Percentiles rank a stretch among this genome's conserved stretches.
Conservation (phyloP, 371 early-diverging fungal genomes). For the Furculomyces boomerangus region DNA sequence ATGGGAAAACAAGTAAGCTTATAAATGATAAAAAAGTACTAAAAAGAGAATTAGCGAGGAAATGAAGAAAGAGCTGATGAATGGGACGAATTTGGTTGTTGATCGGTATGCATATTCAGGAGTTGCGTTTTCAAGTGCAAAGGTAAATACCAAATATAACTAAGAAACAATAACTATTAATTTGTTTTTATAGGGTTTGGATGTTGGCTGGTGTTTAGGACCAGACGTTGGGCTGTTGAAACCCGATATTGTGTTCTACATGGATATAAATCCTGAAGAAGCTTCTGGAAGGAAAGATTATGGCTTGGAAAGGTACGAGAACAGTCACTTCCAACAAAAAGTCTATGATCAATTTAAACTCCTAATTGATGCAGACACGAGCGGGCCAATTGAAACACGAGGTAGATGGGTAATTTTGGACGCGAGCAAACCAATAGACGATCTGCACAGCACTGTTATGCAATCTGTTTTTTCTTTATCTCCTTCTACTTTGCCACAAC, state of each 20-base stretch:
- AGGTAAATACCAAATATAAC: conserved; percentile 23
- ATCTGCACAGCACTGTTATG: too few relatives aligned
- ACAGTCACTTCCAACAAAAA: conserved; percentile 60
- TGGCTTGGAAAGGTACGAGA: conserved; percentile 94
- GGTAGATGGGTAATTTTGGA: too few relatives aligned
- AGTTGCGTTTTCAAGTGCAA: conserved; percentile 83
- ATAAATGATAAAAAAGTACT: background rate
- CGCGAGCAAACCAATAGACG: too few relatives aligned
- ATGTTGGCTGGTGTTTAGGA: conserved; percentile 71
- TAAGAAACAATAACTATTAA: background rate
- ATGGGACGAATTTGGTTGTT: conserved; percentile 63
- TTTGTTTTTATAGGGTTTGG: conserved; percentile 37
- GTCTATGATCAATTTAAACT: conserved; percentile 42
- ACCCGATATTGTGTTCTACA: conserved; percentile 80
- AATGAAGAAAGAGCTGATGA: conserved; percentile 30
- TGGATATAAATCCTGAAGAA: conserved; percentile 67
- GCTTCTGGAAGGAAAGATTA: conserved; percentile 69
- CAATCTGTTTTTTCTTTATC: too few relatives aligned
- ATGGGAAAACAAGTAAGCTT: conserved; percentile 39
- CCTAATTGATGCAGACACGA: conserved; percentile 12
- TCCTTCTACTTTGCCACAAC: too few relatives aligned
- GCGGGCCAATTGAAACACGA: too few relatives aligned
- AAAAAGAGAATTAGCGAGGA: conserved; percentile 6
- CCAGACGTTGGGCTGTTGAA: conserved; percentile 73
- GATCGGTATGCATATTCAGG: conserved; percentile 98